Conservation (phyloP, 768 basidiomycete genomes). For the Ephemerocybe angulata region DNA sequence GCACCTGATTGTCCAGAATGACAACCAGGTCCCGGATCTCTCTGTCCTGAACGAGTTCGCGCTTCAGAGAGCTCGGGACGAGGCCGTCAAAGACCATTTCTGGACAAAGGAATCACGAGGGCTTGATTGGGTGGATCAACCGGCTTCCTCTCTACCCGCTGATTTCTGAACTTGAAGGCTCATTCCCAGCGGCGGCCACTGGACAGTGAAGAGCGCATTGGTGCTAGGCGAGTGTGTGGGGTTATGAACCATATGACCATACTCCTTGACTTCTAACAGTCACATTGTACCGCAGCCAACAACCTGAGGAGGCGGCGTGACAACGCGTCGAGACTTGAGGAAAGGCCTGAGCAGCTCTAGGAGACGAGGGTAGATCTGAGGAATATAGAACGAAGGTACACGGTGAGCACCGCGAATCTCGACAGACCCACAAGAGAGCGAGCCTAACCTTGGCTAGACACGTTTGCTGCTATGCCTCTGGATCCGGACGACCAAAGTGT, state of each 20-base stretch:
- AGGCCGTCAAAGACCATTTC: neutral
- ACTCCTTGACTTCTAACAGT: too few species aligned
- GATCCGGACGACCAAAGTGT: neutral
- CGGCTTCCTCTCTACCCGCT: neutral
- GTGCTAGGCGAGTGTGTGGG: too few species aligned
- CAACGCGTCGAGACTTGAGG: too few species aligned
- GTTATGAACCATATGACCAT: too few species aligned
- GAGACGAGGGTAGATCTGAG: too few species aligned
- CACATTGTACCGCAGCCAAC: too few species aligned
- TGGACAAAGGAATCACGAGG: neutral
- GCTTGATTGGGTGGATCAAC: neutral
- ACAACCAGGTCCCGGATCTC: neutral
- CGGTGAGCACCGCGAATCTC: neutral
- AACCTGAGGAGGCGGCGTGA: too few species aligned
- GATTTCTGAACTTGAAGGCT: neutral
- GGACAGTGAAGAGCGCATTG: neutral
- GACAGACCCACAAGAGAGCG: neutral
- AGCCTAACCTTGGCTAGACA: neutral
- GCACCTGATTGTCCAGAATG: neutral
- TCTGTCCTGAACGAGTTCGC: neutral
- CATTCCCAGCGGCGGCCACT: neutral
- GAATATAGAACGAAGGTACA: neutral
- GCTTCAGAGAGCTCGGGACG: neutral
- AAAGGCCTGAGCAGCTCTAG: too few species aligned
- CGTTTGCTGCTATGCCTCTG: neutral